Percentiles rank a stretch among this genome's conserved stretches.
These are phyloP conservation scores for Pseudogymnoascus sp. DNA, from an alignment of 2,329 filamentous ascomycete genomes.

Conservation along the genomic window DNA sequence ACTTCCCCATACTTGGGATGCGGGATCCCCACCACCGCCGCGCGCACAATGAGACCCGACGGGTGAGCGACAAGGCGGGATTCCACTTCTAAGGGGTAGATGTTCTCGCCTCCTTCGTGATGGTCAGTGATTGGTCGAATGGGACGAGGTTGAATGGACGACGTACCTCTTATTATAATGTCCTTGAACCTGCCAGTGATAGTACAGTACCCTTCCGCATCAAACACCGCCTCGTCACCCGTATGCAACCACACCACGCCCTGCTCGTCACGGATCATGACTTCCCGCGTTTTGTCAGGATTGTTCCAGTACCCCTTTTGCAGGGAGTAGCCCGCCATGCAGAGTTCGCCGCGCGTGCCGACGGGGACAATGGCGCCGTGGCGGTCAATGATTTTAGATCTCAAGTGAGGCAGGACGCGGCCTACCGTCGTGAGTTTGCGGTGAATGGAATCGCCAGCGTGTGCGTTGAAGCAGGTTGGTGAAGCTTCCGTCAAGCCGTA, in stretches of 20 bases:
- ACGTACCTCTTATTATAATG: constrained; percentile 61
- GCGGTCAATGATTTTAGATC: constrained; percentile 67
- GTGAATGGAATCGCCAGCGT: constrained; percentile 60
- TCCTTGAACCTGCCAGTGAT: constrained; percentile 74
- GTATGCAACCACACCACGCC: constrained; percentile 56
- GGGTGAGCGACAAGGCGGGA: constrained; percentile 60
- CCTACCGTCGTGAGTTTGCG: constrained; percentile 63
- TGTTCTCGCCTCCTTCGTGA: constrained; percentile 57
- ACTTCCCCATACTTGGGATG: constrained; percentile 67
- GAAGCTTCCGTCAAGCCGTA: constrained; percentile 65
- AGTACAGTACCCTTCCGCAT: constrained; percentile 58
- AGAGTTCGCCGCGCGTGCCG: constrained; percentile 63
- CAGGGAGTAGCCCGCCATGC: constrained; percentile 69
- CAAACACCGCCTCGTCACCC: constrained; percentile 60
- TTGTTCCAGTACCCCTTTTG: constrained; percentile 62
- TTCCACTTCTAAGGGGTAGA: constrained; percentile 67
- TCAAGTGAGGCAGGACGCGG: constrained; percentile 63
- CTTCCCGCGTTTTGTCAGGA: constrained; percentile 60
- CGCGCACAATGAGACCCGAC: constrained; percentile 41
- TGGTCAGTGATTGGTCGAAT: not conserved
- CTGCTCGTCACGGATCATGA: constrained; percentile 43
- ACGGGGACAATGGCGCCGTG: constrained; percentile 57
- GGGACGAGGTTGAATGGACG: not conserved
- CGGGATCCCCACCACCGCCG: constrained; percentile 61
- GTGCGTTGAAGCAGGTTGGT: constrained; percentile 73